Percentiles rank a stretch among this genome's conserved stretches.
These are phyloP conservation scores for Coccomyxa sp. DNA, from an alignment of 139 green algal species.

Conservation along the genomic window DNA sequence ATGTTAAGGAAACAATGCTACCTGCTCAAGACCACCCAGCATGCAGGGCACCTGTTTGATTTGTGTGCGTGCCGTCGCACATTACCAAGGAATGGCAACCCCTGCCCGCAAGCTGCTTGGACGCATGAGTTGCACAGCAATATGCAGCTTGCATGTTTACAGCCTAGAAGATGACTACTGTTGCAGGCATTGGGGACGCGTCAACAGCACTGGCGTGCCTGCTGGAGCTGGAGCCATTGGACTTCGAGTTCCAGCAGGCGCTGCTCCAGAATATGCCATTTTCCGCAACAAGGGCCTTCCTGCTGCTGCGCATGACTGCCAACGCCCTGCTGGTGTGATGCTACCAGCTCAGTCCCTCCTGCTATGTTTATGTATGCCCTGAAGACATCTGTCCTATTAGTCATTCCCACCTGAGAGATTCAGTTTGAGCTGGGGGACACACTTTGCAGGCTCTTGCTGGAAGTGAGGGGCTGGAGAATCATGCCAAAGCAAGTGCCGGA, in stretches of 20 bases:
- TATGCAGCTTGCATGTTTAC: background rate
- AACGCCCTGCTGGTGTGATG: slow-evolving; percentile 2
- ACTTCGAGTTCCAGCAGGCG: background rate
- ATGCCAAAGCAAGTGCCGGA: background rate
- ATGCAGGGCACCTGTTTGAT: background rate
- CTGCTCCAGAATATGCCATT: background rate
- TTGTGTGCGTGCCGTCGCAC: background rate
- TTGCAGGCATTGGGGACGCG: background rate
- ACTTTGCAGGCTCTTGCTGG: background rate
- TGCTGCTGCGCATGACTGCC: background rate
- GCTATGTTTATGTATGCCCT: background rate
- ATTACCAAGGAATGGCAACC: background rate
- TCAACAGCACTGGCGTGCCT: background rate
- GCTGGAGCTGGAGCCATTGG: background rate
- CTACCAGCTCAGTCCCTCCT: background rate
- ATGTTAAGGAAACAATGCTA: background rate
- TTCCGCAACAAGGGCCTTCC: background rate
- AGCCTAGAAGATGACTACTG: background rate
- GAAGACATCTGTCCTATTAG: background rate
- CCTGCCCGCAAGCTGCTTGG: background rate
- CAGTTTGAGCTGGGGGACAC: background rate
- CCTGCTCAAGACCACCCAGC: background rate
- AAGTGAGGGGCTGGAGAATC: background rate
- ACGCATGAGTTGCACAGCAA: background rate
- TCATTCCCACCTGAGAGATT: background rate